phyloP scores from a whole-genome alignment of 148 eudicot species.

The Rhododendron simsii region DNA sequence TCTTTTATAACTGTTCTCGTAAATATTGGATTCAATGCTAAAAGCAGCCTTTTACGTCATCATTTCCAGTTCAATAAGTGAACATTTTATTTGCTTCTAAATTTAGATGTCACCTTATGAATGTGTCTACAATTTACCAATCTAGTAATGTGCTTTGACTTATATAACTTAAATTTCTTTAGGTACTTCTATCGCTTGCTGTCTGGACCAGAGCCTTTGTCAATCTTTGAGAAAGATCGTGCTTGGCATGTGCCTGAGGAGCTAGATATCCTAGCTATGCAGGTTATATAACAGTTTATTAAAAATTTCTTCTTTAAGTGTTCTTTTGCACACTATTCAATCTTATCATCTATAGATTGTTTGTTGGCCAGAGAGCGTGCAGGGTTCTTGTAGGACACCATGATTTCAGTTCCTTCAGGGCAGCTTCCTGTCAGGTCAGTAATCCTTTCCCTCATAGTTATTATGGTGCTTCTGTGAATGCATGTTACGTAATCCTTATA shows the following conservation, averaged over 20 bases:
- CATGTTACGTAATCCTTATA: background rate
- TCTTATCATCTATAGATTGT: background rate
- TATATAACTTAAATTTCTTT: slow-evolving; percentile 3
- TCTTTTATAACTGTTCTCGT: background rate
- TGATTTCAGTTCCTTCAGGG: slow-evolving; percentile 97
- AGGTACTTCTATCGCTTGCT: slow-evolving; percentile 94
- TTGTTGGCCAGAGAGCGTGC: slow-evolving; percentile 71
- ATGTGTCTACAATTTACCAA: background rate
- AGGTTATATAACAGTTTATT: slow-evolving; percentile 36
- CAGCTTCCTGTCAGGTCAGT: slow-evolving; percentile 85
- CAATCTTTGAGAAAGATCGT: slow-evolving; percentile 77
- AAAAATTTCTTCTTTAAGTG: slow-evolving; percentile 1
- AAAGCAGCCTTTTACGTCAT: background rate
- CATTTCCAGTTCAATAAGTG: background rate
- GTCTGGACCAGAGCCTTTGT: slow-evolving; percentile 67
- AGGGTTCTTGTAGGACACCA: slow-evolving; percentile 74
- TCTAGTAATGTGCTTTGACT: background rate
- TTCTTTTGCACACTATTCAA: slow-evolving; percentile 5
- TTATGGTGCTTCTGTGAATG: background rate
- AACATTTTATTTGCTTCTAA: background rate
- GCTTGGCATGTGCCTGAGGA: slow-evolving; percentile 96
- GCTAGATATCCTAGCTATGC: slow-evolving; percentile 75
- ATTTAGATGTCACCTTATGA: background rate
- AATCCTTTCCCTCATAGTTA: background rate
- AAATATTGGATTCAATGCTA: background rate